Base-by-base conservation (phyloP, 2,329 filamentous ascomycete genomes). In the Sarocladium kiliense region DNA sequence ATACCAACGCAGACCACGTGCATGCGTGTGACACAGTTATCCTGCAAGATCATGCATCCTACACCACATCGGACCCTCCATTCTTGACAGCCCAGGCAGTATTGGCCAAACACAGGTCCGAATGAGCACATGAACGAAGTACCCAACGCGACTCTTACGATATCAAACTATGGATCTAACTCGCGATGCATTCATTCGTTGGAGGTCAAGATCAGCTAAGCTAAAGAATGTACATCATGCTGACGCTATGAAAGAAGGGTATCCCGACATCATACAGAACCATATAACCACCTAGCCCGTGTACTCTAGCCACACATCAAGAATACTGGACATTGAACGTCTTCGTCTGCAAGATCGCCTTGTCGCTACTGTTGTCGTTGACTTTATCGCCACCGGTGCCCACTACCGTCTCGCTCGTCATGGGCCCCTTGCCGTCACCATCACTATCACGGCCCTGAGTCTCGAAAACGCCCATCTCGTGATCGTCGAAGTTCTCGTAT, bases 331-430 rank as follows among this genome's bases (percentile, higher is more conserved):
- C 56, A 1, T 59, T 62, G 21, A 65, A 58, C 5, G 60, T 63
- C 55, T 59, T 64, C 0, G 61, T 64, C 37, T 63, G 62, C n/a
- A 63, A 26, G 50, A 66, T 65, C 2, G 63, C 60, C 53, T 61
- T 64, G n/a, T 64, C 63, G 30, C 63, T 64, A 26, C 59, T 58
- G 45, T 61, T 58, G 21, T 65, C 64, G 11, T 30, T 47, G 5
- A 57, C 55, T 2, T 53, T 54, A 14, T 49, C 19, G 2, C 55
- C 45, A 10, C 59, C 53, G 0, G 54, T 58, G 12, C 55, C 57
- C 1, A 36, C 37, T 10, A 61, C 58, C 1, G 58, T 61, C 7
- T 58, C 58, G 2, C 54, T 55, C 3, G 47, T 45, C 27, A 45
- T 30, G 16, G 42, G 45, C 10, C 42, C 34, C 39, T 59, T 56